These are phyloP conservation scores for Volvox carteri DNA, from an alignment of 163 green algal genomes.

Conservation along the genomic window DNA sequence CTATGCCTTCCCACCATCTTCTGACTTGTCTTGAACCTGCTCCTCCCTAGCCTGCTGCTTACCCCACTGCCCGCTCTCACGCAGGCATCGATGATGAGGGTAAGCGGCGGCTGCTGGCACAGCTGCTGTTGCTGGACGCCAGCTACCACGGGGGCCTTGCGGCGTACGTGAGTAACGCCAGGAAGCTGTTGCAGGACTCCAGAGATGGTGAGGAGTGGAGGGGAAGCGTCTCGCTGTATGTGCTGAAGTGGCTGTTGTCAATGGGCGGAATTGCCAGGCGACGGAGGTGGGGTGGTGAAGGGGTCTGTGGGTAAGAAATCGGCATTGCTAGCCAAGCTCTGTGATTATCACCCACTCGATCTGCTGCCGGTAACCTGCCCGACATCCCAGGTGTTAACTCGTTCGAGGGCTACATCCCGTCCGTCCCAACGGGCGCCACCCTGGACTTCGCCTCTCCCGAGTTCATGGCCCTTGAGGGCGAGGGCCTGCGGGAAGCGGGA, in stretches of 20 bases:
- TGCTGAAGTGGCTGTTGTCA: too few relatives aligned
- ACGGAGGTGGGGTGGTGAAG: too few relatives aligned
- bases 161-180: conserved; percentile 92
- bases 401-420: conserved; percentile 93
- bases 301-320: too few relatives aligned
- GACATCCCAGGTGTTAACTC: conserved; percentile 84
- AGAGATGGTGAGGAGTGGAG: conserved; percentile 82
- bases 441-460: conserved; percentile 87
- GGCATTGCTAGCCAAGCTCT: too few relatives aligned
- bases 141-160: conserved; percentile 90
- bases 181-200: conserved; percentile 87
- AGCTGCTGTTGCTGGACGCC: conserved; percentile 85
- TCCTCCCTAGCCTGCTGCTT: too few relatives aligned
- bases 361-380: too few relatives aligned
- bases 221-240: too few relatives aligned
- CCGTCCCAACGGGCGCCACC: conserved; percentile 83
- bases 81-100: conserved; percentile 71
- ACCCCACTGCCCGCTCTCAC: too few relatives aligned
- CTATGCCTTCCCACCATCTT: too few relatives aligned
- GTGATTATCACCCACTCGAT: too few relatives aligned
- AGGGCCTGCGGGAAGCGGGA: conserved; percentile 77
- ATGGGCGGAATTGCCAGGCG: too few relatives aligned
- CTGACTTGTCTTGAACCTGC: too few relatives aligned
- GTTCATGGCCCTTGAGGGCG: conserved; percentile 79
- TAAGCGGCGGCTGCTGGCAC: conserved; percentile 86